A percentile compares a stretch with the other conserved stretches of the same genome.
Evolutionary conservation across 2,329 filamentous ascomycete species (phyloP).

Genomic region (Neurospora sp.): DNA sequence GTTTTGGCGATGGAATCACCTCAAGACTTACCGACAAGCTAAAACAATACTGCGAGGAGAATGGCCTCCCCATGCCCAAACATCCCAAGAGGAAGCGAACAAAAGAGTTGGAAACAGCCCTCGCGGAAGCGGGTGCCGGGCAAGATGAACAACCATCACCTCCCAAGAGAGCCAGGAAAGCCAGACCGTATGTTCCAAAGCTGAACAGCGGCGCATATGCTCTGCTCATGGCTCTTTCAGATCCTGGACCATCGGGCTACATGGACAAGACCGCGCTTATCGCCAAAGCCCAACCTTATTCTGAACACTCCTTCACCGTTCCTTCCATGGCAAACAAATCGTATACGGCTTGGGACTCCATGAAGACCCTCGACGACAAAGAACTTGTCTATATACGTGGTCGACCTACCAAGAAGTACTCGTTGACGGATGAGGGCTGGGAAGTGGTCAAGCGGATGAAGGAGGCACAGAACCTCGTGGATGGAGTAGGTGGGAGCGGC

Average conservation of each 20-base stretch:
- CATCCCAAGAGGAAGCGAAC: constrained; percentile 38
- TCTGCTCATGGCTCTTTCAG: constrained; percentile 55
- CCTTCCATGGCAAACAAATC: constrained; percentile 58
- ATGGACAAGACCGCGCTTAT: constrained; percentile 62
- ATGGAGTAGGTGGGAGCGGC: neutral
- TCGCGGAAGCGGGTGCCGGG: constrained; percentile 22
- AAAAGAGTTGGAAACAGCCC: constrained; percentile 19
- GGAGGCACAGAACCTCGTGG: constrained; percentile 17
- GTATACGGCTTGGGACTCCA: constrained; percentile 76
- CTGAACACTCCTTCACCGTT: constrained; percentile 62
- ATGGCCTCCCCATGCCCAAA: constrained; percentile 59
- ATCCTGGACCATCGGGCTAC: constrained; percentile 45
- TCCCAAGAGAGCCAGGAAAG: constrained; percentile 48
- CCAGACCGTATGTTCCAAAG: constrained; percentile 61
- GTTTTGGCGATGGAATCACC: constrained; percentile 64
- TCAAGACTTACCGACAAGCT: constrained; percentile 55
- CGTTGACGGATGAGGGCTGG: constrained; percentile 69
- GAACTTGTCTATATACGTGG: constrained; percentile 65
- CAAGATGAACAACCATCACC: constrained; percentile 28
- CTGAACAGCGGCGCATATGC: constrained; percentile 69
- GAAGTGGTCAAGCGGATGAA: constrained; percentile 60
- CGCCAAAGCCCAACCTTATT: constrained; percentile 59
- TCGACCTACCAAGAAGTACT: constrained; percentile 57
- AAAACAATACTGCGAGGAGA: constrained; percentile 51
- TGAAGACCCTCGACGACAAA: constrained; percentile 65